Conservation (phyloP, 352 stramenopile species). For the Phytophthora melonis region DNA sequence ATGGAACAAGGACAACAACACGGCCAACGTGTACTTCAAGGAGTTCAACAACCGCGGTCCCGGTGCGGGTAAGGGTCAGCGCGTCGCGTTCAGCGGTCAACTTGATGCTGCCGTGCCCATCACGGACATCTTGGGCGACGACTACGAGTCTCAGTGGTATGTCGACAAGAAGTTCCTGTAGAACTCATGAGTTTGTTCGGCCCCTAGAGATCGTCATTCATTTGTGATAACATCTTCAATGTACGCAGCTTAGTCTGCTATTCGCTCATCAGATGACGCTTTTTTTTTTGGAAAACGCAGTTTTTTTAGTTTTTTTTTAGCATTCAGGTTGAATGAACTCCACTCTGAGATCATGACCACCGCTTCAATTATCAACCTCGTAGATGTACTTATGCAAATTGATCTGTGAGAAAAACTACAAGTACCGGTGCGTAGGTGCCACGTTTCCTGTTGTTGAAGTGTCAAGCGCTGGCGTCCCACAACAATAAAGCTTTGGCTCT, state of each 20-base stretch:
- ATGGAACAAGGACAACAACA: conserved; percentile 19
- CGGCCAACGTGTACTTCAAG: conserved; percentile 26
- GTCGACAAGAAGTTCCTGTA: conserved; percentile 20
- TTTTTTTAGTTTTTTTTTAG: too few species aligned
- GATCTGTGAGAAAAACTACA: too few species aligned
- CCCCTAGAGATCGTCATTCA: background rate
- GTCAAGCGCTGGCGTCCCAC: too few species aligned
- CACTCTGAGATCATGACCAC: too few species aligned
- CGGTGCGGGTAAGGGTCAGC: background rate
- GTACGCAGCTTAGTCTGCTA: background rate
- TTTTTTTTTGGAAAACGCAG: too few species aligned
- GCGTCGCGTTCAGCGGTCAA: conserved; percentile 12
- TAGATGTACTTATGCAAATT: too few species aligned
- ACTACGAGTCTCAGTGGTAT: conserved; percentile 13
- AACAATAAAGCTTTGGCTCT: too few species aligned
- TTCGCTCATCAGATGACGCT: too few species aligned
- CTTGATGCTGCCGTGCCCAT: conserved; percentile 10
- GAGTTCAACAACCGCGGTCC: conserved; percentile 24
- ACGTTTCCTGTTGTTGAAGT: too few species aligned
- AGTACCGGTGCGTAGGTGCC: too few species aligned
- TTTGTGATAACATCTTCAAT: background rate
- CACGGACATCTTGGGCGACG: conserved; percentile 8
- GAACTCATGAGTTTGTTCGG: background rate
- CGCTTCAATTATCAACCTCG: too few species aligned
- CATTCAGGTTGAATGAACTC: too few species aligned